phyloP scores from a whole-genome alignment of 192 early-diverging fungal species.

The Coemansia aciculifera region DNA sequence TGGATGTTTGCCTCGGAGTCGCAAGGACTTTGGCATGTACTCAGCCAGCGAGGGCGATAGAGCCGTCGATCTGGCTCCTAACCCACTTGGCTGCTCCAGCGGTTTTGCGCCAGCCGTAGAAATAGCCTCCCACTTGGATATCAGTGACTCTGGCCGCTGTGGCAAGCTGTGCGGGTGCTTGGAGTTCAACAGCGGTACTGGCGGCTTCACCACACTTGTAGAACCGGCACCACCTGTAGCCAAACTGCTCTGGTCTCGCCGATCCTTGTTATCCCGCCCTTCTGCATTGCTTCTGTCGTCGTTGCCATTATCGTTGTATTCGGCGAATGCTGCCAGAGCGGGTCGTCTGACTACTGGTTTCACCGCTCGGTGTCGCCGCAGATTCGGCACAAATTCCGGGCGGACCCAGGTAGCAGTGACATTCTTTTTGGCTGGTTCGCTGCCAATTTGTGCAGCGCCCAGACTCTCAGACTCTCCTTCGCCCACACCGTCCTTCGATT shows the following conservation, averaged over 20 bases:
- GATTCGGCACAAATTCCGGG: conserved; percentile 32
- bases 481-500: conserved; percentile 7
- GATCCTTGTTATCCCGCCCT: not conserved
- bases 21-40: conserved; percentile 21
- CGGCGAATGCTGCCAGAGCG: not conserved
- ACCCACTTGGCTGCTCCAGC: not conserved
- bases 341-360: not conserved
- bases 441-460: not conserved
- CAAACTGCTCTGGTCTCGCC: not conserved
- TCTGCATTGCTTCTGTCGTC: not conserved
- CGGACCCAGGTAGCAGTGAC: conserved; percentile 16
- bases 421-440: not conserved
- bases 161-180: conserved; percentile 36
- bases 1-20: not conserved
- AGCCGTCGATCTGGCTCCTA: not conserved
- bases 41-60: conserved; percentile 25
- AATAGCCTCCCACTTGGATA: conserved; percentile 28
- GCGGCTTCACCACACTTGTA: not conserved
- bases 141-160: conserved; percentile 23
- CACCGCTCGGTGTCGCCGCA: conserved; percentile 20
- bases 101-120: not conserved
- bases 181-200: conserved; percentile 9
- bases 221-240: not conserved
- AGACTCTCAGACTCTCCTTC: not conserved
- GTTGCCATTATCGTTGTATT: not conserved